These are phyloP conservation scores for Withania somnifera DNA, from an alignment of 305 asterid species.

Conservation along the genomic window DNA sequence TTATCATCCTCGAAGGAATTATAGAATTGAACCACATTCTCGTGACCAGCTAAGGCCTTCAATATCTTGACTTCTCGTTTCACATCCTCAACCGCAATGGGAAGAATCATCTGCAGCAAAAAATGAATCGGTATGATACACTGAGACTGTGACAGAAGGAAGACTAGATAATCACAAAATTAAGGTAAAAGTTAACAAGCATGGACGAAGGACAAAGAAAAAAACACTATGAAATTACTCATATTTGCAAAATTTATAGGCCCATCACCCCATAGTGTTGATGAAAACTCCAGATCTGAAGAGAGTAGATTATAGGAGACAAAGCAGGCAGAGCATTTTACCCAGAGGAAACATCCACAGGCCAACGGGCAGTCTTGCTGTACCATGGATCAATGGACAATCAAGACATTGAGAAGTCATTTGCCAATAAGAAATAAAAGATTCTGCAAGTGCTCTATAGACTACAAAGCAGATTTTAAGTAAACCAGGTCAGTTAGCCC, in stretches of 20 bases:
- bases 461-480: not conserved
- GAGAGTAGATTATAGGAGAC: not conserved
- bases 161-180: not conserved
- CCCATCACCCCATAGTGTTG: not conserved
- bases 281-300: not conserved
- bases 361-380: not conserved
- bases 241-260: not conserved
- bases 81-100: conserved; percentile 77
- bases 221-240: not conserved
- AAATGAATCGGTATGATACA: not conserved
- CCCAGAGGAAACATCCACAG: not conserved
- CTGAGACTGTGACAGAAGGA: not conserved
- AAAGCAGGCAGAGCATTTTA: not conserved
- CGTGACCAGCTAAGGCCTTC: conserved; percentile 74
- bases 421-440: not conserved
- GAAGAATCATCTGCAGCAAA: conserved; percentile 60
- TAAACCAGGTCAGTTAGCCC: not conserved
- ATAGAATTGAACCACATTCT: conserved; percentile 70
- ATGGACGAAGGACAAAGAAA: not conserved
- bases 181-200: not conserved
- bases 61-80: conserved; percentile 78
- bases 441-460: not conserved
- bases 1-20: conserved; percentile 65
- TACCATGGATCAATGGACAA: not conserved
- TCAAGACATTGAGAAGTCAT: not conserved